Percentiles rank a stretch among this genome's conserved stretches.
Conservation (phyloP, 2,329 filamentous ascomycete genomes). For the Neopestalotiopsis clavispora region DNA sequence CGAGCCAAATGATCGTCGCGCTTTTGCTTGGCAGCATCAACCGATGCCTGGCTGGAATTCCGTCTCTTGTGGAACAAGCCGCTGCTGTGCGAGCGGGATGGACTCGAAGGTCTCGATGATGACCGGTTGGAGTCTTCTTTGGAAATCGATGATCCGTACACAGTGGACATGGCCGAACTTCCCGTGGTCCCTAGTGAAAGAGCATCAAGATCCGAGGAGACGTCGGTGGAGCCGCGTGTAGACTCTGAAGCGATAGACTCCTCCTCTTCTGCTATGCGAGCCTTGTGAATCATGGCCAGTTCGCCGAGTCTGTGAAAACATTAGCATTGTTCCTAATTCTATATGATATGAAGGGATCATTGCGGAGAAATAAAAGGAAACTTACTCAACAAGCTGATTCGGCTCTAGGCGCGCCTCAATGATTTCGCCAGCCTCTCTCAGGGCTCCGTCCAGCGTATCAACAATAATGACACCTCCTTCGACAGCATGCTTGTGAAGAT, state of each 20-base stretch:
- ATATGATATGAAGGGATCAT: not conserved
- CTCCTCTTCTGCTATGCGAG: conserved; percentile 45
- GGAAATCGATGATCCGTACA: conserved; percentile 34
- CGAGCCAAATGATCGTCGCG: conserved; percentile 55
- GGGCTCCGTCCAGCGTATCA: conserved; percentile 77
- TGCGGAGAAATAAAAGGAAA: conserved; percentile 18
- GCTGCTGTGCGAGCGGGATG: conserved; percentile 22
- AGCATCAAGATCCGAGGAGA: conserved; percentile 41
- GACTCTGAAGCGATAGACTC: conserved; percentile 33
- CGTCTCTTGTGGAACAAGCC: conserved; percentile 33
- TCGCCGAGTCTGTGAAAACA: conserved; percentile 68
- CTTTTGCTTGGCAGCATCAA: conserved; percentile 37
- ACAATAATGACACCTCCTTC: conserved; percentile 73
- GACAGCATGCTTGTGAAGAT: conserved; percentile 69
- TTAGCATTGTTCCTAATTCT: not conserved
- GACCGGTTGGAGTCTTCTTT: not conserved
- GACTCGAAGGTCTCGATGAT: not conserved
- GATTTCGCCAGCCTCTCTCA: conserved; percentile 86
- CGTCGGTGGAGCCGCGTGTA: conserved; percentile 30
- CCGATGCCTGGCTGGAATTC: conserved; percentile 35
- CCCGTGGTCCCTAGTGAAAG: conserved; percentile 30
- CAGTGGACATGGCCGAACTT: conserved; percentile 46
- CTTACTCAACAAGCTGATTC: conserved; percentile 79
- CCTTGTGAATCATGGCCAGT: conserved; percentile 65
- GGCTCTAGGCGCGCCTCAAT: conserved; percentile 76